phyloP scores from a whole-genome alignment of 345 rosid genomes.

The Corymbia maculata region DNA sequence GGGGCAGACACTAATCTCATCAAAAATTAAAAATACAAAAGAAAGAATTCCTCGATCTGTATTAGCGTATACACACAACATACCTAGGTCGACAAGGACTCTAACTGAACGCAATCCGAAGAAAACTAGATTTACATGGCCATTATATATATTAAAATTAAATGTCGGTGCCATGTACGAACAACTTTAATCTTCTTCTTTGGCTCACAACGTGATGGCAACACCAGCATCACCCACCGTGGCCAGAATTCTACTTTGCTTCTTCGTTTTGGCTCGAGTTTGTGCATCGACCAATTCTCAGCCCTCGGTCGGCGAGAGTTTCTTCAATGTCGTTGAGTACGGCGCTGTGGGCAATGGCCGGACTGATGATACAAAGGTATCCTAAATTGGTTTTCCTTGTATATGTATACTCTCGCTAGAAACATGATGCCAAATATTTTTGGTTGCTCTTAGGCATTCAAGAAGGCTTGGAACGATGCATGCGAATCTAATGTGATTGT shows the following conservation, averaged over 20 bases:
- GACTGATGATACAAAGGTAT: background rate
- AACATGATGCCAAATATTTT: background rate
- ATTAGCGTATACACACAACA: background rate
- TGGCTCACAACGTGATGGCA: background rate
- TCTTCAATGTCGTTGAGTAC: background rate
- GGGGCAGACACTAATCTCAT: background rate
- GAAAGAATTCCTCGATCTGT: background rate
- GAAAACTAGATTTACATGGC: background rate
- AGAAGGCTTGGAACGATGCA: conserved; percentile 24
- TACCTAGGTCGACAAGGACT: background rate
- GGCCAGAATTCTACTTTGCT: background rate
- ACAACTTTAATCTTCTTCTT: background rate
- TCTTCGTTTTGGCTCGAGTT: background rate
- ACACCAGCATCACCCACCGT: background rate
- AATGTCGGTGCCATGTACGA: background rate
- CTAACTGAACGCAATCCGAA: background rate
- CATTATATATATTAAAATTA: background rate
- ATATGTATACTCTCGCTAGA: background rate
- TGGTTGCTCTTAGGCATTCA: conserved; percentile 16
- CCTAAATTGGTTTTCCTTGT: background rate
- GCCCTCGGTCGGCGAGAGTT: background rate
- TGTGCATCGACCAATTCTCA: background rate
- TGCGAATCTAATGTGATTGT: conserved; percentile 4
- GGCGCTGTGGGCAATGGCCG: background rate
- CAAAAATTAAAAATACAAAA: background rate